Evolutionary conservation across 2,329 filamentous ascomycete genomes (phyloP).

Genomic region (Exophiala calicioides): DNA sequence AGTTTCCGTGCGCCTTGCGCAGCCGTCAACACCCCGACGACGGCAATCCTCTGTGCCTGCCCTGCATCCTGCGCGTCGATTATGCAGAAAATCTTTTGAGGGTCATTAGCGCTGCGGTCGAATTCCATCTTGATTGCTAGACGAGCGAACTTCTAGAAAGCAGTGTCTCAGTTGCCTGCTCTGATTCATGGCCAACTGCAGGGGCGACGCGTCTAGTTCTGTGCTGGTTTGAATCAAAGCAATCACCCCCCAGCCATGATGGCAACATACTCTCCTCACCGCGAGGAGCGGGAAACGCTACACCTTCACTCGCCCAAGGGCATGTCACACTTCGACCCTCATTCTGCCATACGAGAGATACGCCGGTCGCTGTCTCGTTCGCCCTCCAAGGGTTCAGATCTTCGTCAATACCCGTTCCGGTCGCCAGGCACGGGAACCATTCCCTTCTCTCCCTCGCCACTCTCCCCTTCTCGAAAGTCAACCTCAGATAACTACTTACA

Average conservation of each 20-base stretch:
- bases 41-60: slow-evolving; percentile 2
- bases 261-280: slow-evolving; percentile 51
- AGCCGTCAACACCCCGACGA: neutral
- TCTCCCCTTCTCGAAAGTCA: slow-evolving; percentile 60
- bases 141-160: neutral
- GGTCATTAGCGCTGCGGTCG: neutral
- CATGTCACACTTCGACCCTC: slow-evolving; percentile 78
- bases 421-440: slow-evolving; percentile 54
- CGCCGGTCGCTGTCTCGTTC: slow-evolving; percentile 87
- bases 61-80: neutral
- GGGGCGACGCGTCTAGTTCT: slow-evolving; percentile 1
- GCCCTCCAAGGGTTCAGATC: slow-evolving; percentile 74
- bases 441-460: slow-evolving; percentile 52
- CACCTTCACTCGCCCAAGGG: slow-evolving; percentile 85
- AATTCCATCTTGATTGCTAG: slow-evolving; percentile 1
- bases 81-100: slow-evolving; percentile 1
- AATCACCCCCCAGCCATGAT: slow-evolving; percentile 39
- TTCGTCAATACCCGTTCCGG: slow-evolving; percentile 57
- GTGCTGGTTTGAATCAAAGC: slow-evolving; percentile 19
- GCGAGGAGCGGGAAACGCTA: slow-evolving; percentile 69
- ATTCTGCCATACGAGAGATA: slow-evolving; percentile 77
- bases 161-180: slow-evolving; percentile 7
- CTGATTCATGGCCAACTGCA: slow-evolving; percentile 21
- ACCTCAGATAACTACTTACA: slow-evolving; percentile 56
- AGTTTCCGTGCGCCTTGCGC: neutral